Conservation (phyloP, 805 yeast species). For the Lachancea cidri region DNA sequence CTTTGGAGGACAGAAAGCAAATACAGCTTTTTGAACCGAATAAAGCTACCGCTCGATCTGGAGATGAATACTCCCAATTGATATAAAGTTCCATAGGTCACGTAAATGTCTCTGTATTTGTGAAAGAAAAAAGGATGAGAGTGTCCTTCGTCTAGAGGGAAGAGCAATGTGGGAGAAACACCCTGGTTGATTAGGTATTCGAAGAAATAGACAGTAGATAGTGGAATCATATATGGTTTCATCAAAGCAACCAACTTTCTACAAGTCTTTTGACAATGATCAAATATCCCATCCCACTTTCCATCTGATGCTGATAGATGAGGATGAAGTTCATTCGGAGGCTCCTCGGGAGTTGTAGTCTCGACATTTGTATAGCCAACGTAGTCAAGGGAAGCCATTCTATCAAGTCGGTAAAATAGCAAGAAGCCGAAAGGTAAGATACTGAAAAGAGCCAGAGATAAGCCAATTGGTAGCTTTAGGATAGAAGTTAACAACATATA, state of each 20-base stretch:
- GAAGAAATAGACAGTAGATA: constrained; percentile 74
- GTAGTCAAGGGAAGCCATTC: constrained; percentile 8
- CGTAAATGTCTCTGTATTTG: constrained; percentile 79
- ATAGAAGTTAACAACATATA: constrained; percentile 71
- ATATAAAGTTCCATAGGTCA: constrained; percentile 82
- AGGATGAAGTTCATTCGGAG: constrained; percentile 4
- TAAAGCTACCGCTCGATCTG: constrained; percentile 68
- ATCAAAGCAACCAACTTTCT: constrained; percentile 40
- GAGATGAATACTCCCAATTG: constrained; percentile 92
- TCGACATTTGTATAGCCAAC: constrained; percentile 3
- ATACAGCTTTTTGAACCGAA: constrained; percentile 56
- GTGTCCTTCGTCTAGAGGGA: constrained; percentile 50
- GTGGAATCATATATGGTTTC: constrained; percentile 74
- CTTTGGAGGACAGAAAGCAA: constrained; percentile 62
- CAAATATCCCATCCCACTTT: constrained; percentile 3
- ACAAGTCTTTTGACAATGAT: constrained; percentile 28
- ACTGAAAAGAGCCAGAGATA: constrained; percentile 54
- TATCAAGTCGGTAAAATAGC: constrained; percentile 29
- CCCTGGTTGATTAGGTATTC: constrained; percentile 93
- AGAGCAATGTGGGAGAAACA: constrained; percentile 79
- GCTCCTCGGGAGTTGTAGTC: constrained; percentile 1
- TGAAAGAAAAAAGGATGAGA: constrained; percentile 51
- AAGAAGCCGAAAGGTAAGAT: constrained; percentile 51
- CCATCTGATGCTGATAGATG: constrained; percentile 5
- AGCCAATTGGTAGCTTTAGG: constrained; percentile 47